phyloP scores from a whole-genome alignment of 345 rosid genomes.

The Brassica cretica region DNA sequence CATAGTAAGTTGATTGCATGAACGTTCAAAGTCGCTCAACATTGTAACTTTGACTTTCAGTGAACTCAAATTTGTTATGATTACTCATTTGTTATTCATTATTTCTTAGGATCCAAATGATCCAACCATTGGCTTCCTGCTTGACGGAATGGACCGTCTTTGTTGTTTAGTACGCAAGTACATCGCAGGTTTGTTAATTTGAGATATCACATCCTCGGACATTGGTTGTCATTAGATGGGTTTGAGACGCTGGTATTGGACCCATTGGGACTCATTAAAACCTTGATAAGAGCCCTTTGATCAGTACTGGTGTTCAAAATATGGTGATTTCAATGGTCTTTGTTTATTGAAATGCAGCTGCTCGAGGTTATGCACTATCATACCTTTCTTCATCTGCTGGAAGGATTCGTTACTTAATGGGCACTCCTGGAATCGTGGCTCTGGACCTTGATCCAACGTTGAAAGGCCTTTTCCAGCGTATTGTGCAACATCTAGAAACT shows the following conservation, averaged over 20 bases:
- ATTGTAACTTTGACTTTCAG: conserved; percentile 3
- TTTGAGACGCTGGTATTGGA: conserved; percentile 11
- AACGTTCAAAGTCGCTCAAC: conserved; percentile 20
- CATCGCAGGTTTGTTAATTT: conserved; percentile 63
- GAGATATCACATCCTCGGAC: conserved; percentile 4
- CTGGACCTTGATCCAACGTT: conserved; percentile 87
- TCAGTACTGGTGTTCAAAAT: conserved; percentile 11
- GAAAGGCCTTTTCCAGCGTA: conserved; percentile 83
- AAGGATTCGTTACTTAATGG: conserved; percentile 86
- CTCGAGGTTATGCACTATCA: conserved; percentile 95
- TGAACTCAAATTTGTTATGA: conserved; percentile 21
- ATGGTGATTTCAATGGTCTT: conserved; percentile 27
- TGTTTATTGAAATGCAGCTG: conserved; percentile 65
- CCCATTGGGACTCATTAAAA: conserved; percentile 5
- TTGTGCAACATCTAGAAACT: conserved; percentile 84
- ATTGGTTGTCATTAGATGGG: conserved; percentile 1
- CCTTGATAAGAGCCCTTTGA: conserved; percentile 13
- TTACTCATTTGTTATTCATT: conserved; percentile 11
- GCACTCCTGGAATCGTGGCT: conserved; percentile 98
- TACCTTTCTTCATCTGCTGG: conserved; percentile 99
- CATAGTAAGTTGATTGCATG: conserved; percentile 54
- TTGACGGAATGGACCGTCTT: conserved; percentile 94
- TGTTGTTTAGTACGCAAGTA: conserved; percentile 97
- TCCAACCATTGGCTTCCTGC: conserved; percentile 93
- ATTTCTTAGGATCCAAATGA: conserved; percentile 87